Base-by-base conservation (phyloP, 2,329 filamentous ascomycete genomes). In the Aulographum hederae region DNA sequence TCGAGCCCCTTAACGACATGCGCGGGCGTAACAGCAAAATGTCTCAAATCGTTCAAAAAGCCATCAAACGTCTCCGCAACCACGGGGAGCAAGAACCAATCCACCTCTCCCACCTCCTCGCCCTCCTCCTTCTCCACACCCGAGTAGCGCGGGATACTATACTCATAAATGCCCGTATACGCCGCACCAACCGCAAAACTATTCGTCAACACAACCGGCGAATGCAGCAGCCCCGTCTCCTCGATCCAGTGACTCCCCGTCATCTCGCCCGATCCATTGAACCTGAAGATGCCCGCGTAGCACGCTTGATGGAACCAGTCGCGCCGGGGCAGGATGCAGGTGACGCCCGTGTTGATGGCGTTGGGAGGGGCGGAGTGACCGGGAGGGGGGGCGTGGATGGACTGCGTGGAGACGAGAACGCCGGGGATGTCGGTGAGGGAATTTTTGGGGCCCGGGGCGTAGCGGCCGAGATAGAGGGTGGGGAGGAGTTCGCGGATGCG, bases 1-100 rank as follows among this genome's bases (percentile, higher is more conserved):
- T 60, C 54, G 32, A 77, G 66, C 1, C 68, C 66, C 3, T 54
- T 45, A 18, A 67, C 53, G 20, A 75, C 51, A 38, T 73, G 63
- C 33, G 63, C 50, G 0, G 67, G 54, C 16, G 55, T 63, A 3
- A 77, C 58, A 1, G 60, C 57, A 33, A 74, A 69, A 13, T 60
- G 58, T 16, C 54, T 53, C 2, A 69, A 53, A 39, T 76, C 66
- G 42, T 66, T 73, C 19, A 77, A 43, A 38, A 58, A 67, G 6
- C 70, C 70, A 40, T 77, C 71, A 33, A 65, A 75, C 0, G 72
- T 77, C 51, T 76, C 70, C 0, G 56, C 65, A 0, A 77, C 64
- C 3, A 73, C 57, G 0, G 72, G 72, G 4, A 57, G 42, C 6
- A 72, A 46, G 37, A 68, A 69, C 46, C 65, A 61, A 28, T 65